Evolutionary conservation across 225 moss, liverwort and hornwort species (phyloP).

Genomic region (Marchantia polymorpha): DNA sequence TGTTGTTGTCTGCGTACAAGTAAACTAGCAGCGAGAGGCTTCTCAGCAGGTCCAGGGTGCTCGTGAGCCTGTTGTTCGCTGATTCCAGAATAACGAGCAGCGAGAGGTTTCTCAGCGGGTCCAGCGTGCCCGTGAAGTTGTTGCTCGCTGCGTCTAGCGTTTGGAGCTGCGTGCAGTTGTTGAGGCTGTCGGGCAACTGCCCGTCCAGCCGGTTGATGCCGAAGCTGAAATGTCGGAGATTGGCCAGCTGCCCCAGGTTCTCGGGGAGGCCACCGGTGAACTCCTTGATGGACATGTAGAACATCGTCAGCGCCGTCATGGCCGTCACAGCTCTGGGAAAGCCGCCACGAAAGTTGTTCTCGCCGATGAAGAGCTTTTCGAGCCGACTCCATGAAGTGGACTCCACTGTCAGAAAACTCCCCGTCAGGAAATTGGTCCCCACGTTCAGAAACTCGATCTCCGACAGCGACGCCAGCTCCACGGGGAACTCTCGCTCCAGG

Average conservation of each 20-base stretch:
- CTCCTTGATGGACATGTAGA: constrained; percentile 7
- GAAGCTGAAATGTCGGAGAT: not conserved
- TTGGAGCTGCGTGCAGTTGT: not conserved
- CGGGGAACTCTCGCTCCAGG: constrained; percentile 24
- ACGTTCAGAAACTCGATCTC: not conserved
- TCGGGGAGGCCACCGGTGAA: constrained; percentile 25
- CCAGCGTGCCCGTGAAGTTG: not conserved
- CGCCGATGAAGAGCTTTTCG: constrained; percentile 26
- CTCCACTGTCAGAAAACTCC: not conserved
- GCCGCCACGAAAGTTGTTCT: constrained; percentile 45
- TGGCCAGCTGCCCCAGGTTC: constrained; percentile 10
- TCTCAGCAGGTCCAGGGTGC: too few species aligned
- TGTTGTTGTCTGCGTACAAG: too few species aligned
- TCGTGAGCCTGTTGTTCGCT: too few species aligned
- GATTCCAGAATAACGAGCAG: too few species aligned
- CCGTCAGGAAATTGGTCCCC: not conserved
- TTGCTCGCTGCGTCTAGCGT: not conserved
- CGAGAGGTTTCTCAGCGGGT: not conserved
- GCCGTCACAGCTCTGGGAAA: constrained; percentile 19
- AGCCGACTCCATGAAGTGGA: constrained; percentile 32
- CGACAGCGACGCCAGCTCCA: constrained; percentile 29
- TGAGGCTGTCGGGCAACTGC: constrained; percentile 1
- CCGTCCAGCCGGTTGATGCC: constrained; percentile 10
- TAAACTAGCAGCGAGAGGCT: too few species aligned
- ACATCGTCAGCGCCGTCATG: not conserved